Evolutionary conservation across 1,284 basidiomycete species (phyloP).

Genomic region (Tilletia setariae): DNA sequence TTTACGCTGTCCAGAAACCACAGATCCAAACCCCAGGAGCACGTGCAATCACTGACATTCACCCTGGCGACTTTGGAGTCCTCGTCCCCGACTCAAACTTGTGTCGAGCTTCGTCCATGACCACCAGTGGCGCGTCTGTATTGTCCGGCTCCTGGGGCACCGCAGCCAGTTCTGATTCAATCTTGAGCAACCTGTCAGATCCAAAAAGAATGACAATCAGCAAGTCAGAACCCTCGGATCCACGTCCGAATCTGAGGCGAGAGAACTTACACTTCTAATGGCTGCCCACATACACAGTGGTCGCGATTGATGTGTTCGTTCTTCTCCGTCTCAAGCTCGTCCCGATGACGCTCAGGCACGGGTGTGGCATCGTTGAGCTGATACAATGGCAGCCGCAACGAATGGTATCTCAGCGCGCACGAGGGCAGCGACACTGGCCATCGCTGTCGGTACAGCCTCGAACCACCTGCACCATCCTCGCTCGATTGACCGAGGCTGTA

Average conservation of each 20-base stretch:
- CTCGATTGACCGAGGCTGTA: constrained; percentile 21
- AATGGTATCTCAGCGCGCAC: constrained; percentile 33
- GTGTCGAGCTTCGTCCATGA: background rate
- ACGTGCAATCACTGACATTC: too few species aligned
- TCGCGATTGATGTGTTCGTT: constrained; percentile 36
- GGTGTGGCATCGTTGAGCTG: constrained; percentile 32
- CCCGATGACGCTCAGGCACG: constrained; percentile 29
- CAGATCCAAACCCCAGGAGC: too few species aligned
- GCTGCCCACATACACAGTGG: constrained; percentile 38
- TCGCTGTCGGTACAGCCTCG: constrained; percentile 23
- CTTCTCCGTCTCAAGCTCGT: constrained; percentile 29
- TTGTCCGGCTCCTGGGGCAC: background rate
- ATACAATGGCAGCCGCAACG: constrained; percentile 32
- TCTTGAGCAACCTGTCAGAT: background rate
- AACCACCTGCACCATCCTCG: constrained; percentile 19
- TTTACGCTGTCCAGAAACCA: too few species aligned
- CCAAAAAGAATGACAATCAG: background rate
- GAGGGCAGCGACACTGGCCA: constrained; percentile 34
- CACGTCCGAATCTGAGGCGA: too few species aligned
- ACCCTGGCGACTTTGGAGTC: constrained; percentile 1
- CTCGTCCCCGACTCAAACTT: constrained; percentile 14
- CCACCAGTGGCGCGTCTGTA: background rate
- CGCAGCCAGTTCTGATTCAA: background rate
- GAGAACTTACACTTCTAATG: constrained; percentile 18
- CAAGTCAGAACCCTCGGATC: background rate